Conservation (phyloP, 139 green algal genomes). For the Picochlorum costavermella region DNA sequence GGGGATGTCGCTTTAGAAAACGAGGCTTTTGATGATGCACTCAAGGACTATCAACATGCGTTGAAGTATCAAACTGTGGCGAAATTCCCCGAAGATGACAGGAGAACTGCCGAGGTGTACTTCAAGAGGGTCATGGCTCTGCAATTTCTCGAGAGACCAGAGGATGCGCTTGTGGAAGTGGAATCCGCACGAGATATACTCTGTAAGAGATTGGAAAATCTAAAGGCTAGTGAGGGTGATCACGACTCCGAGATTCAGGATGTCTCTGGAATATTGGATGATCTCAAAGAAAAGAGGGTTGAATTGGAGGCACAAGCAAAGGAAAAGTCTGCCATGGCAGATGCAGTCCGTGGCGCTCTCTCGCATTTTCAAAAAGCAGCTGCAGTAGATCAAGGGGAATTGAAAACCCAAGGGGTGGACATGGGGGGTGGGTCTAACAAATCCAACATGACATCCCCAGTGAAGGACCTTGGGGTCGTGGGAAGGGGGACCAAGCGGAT, state of each 20-base stretch:
- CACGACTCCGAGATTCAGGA: conserved; percentile 17
- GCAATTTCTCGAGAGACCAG: conserved; percentile 33
- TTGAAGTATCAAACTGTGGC: conserved; percentile 16
- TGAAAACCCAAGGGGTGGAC: background rate
- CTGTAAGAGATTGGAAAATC: background rate
- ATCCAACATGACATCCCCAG: background rate
- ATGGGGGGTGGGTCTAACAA: background rate
- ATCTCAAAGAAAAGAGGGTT: conserved; percentile 37
- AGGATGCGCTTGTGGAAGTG: conserved; percentile 23
- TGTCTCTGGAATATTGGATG: conserved; percentile 23
- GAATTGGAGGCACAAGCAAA: conserved; percentile 27
- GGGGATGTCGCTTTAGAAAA: conserved; percentile 40
- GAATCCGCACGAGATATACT: conserved; percentile 1
- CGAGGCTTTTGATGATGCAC: conserved; percentile 35
- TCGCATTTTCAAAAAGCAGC: conserved; percentile 8
- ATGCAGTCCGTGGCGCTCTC: conserved; percentile 23
- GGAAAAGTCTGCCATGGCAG: conserved; percentile 29
- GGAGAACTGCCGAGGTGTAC: conserved; percentile 37
- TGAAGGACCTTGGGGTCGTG: conserved; percentile 41
- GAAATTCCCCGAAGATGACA: conserved; percentile 9
- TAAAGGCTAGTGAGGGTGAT: background rate
- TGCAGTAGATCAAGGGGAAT: background rate
- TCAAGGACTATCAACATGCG: conserved; percentile 23
- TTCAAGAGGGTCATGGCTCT: conserved; percentile 41
- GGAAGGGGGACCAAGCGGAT: conserved; percentile 50